phyloP scores from a whole-genome alignment of 1,284 basidiomycete genomes.

The Leccinum ponderosum region DNA sequence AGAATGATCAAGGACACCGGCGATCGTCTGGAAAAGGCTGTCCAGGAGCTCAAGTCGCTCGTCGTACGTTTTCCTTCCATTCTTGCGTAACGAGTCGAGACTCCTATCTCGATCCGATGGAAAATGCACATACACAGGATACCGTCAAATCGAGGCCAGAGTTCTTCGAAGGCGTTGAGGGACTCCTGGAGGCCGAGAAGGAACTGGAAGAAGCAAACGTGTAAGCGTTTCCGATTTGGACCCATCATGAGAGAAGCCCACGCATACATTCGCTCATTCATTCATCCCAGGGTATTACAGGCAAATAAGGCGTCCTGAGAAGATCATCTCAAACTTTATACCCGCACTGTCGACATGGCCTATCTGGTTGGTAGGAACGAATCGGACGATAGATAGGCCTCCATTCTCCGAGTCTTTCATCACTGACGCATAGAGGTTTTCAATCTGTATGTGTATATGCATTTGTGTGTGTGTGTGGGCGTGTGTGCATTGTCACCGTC shows the following conservation, averaged over 20 bases:
- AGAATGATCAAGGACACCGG: constrained; percentile 78
- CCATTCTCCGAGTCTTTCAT: constrained; percentile 5
- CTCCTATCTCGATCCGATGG: constrained; percentile 13
- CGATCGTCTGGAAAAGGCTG: constrained; percentile 59
- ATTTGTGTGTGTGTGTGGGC: neutral
- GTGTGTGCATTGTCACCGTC: neutral
- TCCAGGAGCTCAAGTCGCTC: constrained; percentile 65
- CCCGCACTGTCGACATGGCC: constrained; percentile 21
- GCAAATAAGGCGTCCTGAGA: constrained; percentile 18
- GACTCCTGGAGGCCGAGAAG: constrained; percentile 59
- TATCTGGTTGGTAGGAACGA: neutral
- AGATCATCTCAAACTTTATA: constrained; percentile 14
- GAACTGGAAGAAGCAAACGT: constrained; percentile 50
- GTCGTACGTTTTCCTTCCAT: constrained; percentile 54
- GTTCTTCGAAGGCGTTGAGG: constrained; percentile 48
- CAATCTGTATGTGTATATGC: neutral
- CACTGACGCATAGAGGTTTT: constrained; percentile 1
- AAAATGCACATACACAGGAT: constrained; percentile 37
- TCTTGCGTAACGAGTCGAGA: constrained; percentile 12
- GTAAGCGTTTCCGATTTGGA: constrained; percentile 22
- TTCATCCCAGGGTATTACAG: constrained; percentile 22
- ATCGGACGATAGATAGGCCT: neutral
- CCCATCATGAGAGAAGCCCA: neutral
- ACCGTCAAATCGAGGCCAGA: constrained; percentile 49
- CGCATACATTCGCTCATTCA: neutral